Evolutionary conservation across 495 filamentous ascomycete genomes (phyloP), one percentile per base, ranked within the genome.

Genomic region (Penicillium simplicissimum): DNA sequence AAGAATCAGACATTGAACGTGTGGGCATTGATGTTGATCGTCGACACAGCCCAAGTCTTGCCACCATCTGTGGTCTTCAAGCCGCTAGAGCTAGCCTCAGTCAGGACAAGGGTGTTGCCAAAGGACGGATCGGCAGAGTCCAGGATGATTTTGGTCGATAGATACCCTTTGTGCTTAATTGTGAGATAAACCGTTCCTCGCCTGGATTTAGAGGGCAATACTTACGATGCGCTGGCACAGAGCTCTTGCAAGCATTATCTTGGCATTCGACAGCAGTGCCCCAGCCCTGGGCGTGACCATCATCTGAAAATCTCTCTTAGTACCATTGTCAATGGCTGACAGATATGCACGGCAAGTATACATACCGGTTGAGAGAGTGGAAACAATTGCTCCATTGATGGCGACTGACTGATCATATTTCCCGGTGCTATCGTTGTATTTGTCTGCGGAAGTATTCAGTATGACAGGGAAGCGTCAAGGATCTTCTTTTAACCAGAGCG

Each of bases 231-330:
- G 67, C 65, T 2, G 70, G 61, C 28, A 68, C 66, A n/a, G 60
- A 71, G 52, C 70, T 70, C 38, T 73, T 54, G 40, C 65, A 69
- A 5, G 64, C 64, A 17, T 73, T 60, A 37, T 70, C 65, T 62
- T 77, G 73, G 60, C 73, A 76, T 37, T 78, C 76, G 34, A 77
- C 72, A 34, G 76, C 76, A 11, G 74, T 78, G 19, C 75, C 75
- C 71, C 72, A 78, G 49, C 72, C 74, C 47, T 74, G 66, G 15
- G 72, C 75, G 19, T 73, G 58, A 8, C 74, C 67, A 52, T 69
- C 71, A 55, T 40, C 64, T 69, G 17, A 63, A 68, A 71, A 56
- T 73, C 23, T 25, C 23, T 74, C 65, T 76, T 71, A 75, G 28
- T 25, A 10, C 23, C 0, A 8, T 21, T 6, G 9, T 23, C 19